phyloP scores from a whole-genome alignment of 805 yeast species.

The Starmera amethionina region DNA sequence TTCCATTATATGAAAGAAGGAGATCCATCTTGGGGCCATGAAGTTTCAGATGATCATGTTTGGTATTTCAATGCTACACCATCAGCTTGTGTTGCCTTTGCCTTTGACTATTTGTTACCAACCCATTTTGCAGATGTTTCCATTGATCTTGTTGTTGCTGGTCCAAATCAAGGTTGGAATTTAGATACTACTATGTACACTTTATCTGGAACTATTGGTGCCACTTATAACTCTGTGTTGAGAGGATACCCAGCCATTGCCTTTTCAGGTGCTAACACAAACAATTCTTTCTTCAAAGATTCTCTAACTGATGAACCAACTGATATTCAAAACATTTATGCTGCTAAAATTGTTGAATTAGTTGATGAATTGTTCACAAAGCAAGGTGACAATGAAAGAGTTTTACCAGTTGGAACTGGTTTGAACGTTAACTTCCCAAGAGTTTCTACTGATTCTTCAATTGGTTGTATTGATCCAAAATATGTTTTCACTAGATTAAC shows the following conservation, averaged over 20 bases:
- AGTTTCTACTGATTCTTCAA: slow-evolving; percentile 29
- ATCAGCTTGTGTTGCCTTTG: slow-evolving; percentile 40
- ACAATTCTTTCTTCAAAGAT: slow-evolving; percentile 36
- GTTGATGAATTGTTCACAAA: slow-evolving; percentile 26
- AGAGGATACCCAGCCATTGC: slow-evolving; percentile 42
- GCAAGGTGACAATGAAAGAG: slow-evolving; percentile 27
- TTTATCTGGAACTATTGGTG: slow-evolving; percentile 43
- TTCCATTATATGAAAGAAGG: slow-evolving; percentile 38
- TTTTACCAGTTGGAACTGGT: slow-evolving; percentile 35
- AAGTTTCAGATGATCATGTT: slow-evolving; percentile 27
- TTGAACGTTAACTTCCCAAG: slow-evolving; percentile 39
- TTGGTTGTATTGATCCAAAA: slow-evolving; percentile 30
- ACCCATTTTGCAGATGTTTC: slow-evolving; percentile 30
- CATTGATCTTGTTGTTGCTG: slow-evolving; percentile 39
- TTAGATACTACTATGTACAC: slow-evolving; percentile 32
- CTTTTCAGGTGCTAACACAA: slow-evolving; percentile 38
- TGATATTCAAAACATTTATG: slow-evolving; percentile 35
- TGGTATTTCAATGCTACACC: slow-evolving; percentile 54
- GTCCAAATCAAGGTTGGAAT: slow-evolving; percentile 46
- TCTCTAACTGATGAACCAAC: slow-evolving; percentile 29
- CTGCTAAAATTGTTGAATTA: slow-evolving; percentile 29
- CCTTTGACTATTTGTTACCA: slow-evolving; percentile 37
- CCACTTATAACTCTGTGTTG: slow-evolving; percentile 36
- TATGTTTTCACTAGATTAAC: slow-evolving; percentile 36
- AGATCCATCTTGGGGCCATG: slow-evolving; percentile 48